Percentiles rank a stretch among this genome's conserved stretches.
Evolutionary conservation across 805 yeast genomes (phyloP).

Genomic region (Pichia scutulata): DNA sequence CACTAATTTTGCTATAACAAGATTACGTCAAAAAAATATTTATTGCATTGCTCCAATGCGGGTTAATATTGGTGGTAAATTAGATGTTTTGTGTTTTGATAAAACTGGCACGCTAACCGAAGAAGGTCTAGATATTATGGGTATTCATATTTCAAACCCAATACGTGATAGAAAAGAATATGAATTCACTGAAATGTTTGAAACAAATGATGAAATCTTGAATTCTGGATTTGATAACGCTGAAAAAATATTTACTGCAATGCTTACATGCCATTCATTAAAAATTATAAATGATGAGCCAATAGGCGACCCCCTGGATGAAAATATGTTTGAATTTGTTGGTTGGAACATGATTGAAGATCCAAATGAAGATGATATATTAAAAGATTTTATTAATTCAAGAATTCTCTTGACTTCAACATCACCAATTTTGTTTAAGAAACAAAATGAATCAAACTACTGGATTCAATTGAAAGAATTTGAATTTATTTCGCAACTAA

Average conservation of each 20-base stretch:
- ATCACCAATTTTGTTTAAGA: slow-evolving; percentile 42
- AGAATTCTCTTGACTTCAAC: slow-evolving; percentile 32
- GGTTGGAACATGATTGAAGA: slow-evolving; percentile 72
- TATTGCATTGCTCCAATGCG: slow-evolving; percentile 93
- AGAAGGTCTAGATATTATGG: slow-evolving; percentile 86
- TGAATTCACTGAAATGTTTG: slow-evolving; percentile 21
- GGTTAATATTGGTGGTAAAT: slow-evolving; percentile 92
- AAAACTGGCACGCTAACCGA: slow-evolving; percentile 97
- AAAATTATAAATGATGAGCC: slow-evolving; percentile 69
- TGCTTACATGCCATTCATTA: slow-evolving; percentile 84
- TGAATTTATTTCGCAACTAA: slow-evolving; percentile 76
- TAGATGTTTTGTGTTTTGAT: slow-evolving; percentile 88
- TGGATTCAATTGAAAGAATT: slow-evolving; percentile 43
- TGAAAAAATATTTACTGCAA: slow-evolving; percentile 30
- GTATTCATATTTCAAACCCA: slow-evolving; percentile 34
- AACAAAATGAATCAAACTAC: slow-evolving; percentile 16
- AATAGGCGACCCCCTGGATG: slow-evolving; percentile 91
- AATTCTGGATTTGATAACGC: slow-evolving; percentile 3
- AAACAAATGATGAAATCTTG: slow-evolving; percentile 13
- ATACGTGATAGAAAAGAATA: slow-evolving; percentile 22
- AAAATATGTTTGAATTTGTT: slow-evolving; percentile 88
- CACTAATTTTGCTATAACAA: slow-evolving; percentile 79
- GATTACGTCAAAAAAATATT: slow-evolving; percentile 61
- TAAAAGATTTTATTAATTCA: slow-evolving; percentile 17
- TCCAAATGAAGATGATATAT: slow-evolving; percentile 30